Evolutionary conservation across 2,329 filamentous ascomycete species (phyloP).

Genomic region (Chlorencoelia australis): DNA sequence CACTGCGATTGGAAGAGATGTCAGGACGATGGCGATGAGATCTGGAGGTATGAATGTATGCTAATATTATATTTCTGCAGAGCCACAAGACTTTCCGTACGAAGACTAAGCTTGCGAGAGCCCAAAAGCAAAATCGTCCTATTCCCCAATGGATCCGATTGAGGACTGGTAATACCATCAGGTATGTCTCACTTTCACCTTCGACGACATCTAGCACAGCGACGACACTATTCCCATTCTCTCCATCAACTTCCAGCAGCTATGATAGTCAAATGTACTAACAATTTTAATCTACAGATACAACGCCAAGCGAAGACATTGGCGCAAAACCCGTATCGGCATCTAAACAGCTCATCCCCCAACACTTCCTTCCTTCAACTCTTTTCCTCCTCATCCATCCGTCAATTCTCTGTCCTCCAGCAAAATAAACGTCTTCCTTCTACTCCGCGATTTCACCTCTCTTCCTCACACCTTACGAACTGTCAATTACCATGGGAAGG

Average conservation of each 20-base stretch:
- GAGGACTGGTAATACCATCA: conserved; percentile 97
- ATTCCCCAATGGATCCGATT: conserved; percentile 99
- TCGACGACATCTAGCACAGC: conserved; percentile 1
- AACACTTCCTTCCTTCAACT: too few species aligned
- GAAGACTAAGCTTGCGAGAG: conserved; percentile 99
- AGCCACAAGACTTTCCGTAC: conserved; percentile 99
- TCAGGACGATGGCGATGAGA: not conserved
- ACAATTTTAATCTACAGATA: conserved; percentile 56
- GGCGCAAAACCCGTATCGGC: conserved; percentile 99
- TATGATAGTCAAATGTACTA: conserved; percentile 3
- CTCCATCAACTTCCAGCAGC: not conserved
- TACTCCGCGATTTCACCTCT: conserved; percentile 4
- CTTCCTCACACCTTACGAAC: not conserved
- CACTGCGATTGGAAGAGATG: not conserved
- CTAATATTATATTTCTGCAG: conserved; percentile 38
- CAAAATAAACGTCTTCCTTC: conserved; percentile 7
- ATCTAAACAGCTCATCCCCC: conserved; percentile 63
- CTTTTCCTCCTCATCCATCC: conserved; percentile 4
- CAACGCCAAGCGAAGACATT: conserved; percentile 99
- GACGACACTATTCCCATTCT: too few species aligned
- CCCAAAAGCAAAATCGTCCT: conserved; percentile 99
- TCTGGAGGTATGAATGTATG: too few species aligned
- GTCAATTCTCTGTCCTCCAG: conserved; percentile 7
- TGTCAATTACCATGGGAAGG: not conserved
- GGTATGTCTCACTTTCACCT: conserved; percentile 45